Evolutionary conservation across 2,329 filamentous ascomycete species (phyloP), one percentile per base, ranked within the genome.

Genomic region (Apiospora koreana): DNA sequence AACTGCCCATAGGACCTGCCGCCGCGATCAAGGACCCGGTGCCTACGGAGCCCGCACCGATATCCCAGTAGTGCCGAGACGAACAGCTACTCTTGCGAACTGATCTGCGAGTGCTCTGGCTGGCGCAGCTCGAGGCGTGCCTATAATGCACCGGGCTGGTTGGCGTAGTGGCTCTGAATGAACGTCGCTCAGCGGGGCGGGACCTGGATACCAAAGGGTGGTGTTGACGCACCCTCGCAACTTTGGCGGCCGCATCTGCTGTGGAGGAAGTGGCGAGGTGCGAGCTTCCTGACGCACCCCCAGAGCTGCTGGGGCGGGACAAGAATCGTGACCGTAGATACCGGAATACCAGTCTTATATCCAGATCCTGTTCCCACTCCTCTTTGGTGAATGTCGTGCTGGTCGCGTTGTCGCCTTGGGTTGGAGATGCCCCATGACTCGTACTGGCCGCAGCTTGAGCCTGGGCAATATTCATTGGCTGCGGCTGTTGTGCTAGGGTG

Each of bases 321-420:
- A 89, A 85, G 80, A 97, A 95, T 71, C 93, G 91, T 23, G 89
- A 92, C 70, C 91, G 89, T 41, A 97, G 86, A 78, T 96, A 98
- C 66, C 91, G 90, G 83, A 98, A 98, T 43, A 98, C 93, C 79
- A 97, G 92, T 78, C 93, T 93, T 74, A 98, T 89, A 77, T 98
- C 95, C 6, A 98, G 87, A 69, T 97, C 93, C 71, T 92, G 91
- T 81, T 98, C 95, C 96, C 96, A 99, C 78, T 97, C 96, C 45
- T 96, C 93, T 75, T 93, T 86, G 1, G 87, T 88, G 72, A 90
- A 90, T 0, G 80, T 72, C 4, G 74, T 74, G 23, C 69, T 28
- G 12, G 68, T 72, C 8, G 69, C 54, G 42, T 54, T 73, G 1
- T 78, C 77, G 10, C 66, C 41, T n/a, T 75, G 74, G 18, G 46